Base-by-base conservation (phyloP, 2,329 filamentous ascomycete genomes). In the Colletotrichum phormii region DNA sequence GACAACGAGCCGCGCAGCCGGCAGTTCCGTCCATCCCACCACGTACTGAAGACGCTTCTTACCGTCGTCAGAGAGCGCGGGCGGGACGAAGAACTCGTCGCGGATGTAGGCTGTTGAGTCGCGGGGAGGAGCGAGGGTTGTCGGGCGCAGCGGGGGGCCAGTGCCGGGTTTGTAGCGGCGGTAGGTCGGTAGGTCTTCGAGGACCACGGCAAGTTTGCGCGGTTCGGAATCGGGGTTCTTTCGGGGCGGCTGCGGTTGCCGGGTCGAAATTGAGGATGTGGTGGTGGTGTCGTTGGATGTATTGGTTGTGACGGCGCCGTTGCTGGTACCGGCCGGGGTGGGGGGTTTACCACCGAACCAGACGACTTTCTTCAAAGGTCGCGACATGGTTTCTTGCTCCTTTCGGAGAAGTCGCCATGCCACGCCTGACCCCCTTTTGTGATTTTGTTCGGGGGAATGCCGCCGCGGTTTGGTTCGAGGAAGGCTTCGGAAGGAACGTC, bases 71-170 rank as follows among this genome's bases (percentile, higher is more conserved):
- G 78, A 82, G 66, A 26, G 79, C 76, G 61, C 76, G 75, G 26
- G 76, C 51, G 86, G 84, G 0, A 88, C 80, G 8, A 90, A 80
- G 37, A 88, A 82, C 75, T 88, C 86, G 60, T 88, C 86, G 73
- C 88, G 78, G 54, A 92, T 92, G 76, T 86, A 89, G n/a, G 87
- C 89, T 9, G 86, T 86, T 55, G 86, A 85, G 75, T 91, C 87
- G 77, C 84, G 79, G 1, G 82, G 78, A 3, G 86, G 88, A 3
- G 86, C 78, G 7, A 91, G 79, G n/a, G 82, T 78, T 18, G 90
- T 80, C 11, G 84, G 85, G 4, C 84, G 84, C 2, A 87, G 79
- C 0, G 85, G 81, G 0, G 89, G 89, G 0, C 87, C 86, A 8
- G 84, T 84, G 46, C 86, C 86, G 3, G 84, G 84, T 1, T 81